phyloP scores from a whole-genome alignment of 805 yeast species.

The Candida tibetensis region DNA sequence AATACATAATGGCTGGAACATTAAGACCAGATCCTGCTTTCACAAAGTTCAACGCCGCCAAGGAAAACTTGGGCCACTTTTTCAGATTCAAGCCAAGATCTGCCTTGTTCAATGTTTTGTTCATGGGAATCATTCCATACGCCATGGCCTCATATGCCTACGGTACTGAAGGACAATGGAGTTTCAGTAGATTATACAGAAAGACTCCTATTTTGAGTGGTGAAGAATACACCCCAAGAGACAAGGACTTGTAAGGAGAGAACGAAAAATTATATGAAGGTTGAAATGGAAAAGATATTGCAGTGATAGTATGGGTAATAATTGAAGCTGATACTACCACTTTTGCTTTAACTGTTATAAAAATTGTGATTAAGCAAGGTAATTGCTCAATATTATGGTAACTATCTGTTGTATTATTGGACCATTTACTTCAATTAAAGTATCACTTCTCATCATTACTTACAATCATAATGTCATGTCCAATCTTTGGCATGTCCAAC shows the following conservation, averaged over 20 bases:
- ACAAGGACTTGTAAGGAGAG: constrained; percentile 37
- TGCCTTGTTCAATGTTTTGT: constrained; percentile 31
- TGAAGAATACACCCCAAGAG: constrained; percentile 42
- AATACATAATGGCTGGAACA: constrained; percentile 41
- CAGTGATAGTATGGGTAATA: constrained; percentile 1
- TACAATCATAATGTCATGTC: too few species aligned
- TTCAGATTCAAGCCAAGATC: constrained; percentile 43
- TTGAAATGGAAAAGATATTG: neutral
- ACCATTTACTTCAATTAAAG: too few species aligned
- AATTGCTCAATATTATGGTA: too few species aligned
- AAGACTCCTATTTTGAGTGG: constrained; percentile 31
- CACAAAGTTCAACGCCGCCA: constrained; percentile 41
- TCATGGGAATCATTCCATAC: constrained; percentile 39
- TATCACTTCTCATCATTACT: too few species aligned
- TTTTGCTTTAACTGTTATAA: too few species aligned
- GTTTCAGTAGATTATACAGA: constrained; percentile 35
- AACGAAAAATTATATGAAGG: too few species aligned
- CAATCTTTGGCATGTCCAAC: too few species aligned
- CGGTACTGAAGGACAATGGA: constrained; percentile 36
- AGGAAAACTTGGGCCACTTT: constrained; percentile 40
- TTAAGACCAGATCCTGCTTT: constrained; percentile 42
- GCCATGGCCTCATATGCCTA: constrained; percentile 38
- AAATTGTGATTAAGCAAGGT: too few species aligned
- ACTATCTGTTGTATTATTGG: too few species aligned
- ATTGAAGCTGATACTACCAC: constrained; percentile 2